These are phyloP conservation scores for Sisymbrium irio DNA, from an alignment of 345 rosid species.

Conservation along the genomic window DNA sequence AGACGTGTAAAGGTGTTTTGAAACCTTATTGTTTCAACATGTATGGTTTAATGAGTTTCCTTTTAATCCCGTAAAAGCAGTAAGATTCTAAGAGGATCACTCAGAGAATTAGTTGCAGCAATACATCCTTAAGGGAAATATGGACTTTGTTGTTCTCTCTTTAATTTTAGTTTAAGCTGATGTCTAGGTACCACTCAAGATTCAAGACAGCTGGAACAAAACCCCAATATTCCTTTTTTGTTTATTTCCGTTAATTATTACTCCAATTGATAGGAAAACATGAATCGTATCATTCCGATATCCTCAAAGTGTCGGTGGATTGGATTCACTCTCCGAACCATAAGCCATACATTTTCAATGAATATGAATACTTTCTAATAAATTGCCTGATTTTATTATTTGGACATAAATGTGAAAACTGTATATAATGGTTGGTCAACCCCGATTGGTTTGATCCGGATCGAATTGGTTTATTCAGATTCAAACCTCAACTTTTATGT, in stretches of 20 bases:
- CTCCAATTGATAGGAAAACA: neutral
- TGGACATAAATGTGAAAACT: neutral
- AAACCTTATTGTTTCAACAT: neutral
- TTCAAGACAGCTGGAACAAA: conserved; percentile 26
- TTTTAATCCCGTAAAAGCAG: neutral
- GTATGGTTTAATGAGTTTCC: neutral
- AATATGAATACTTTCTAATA: neutral
- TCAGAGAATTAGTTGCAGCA: neutral
- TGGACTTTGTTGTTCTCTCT: neutral
- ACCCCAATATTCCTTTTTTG: neutral
- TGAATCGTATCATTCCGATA: neutral
- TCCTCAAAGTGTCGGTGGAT: conserved; percentile 25
- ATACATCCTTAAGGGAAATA: too few relatives aligned
- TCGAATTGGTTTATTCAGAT: neutral
- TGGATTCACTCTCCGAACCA: neutral
- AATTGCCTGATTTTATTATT: neutral
- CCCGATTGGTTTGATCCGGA: neutral
- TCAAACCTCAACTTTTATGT: neutral
- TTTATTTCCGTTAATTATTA: neutral
- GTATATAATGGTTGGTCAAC: neutral
- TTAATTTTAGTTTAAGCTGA: neutral
- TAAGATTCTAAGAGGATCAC: neutral
- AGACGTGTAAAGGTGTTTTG: conserved; percentile 5
- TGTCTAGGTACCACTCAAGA: conserved; percentile 8
- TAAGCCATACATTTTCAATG: neutral